Percentiles rank a stretch among this genome's conserved stretches.
Conservation (phyloP, 306 rosid species). For the Coriaria nepalensis region DNA sequence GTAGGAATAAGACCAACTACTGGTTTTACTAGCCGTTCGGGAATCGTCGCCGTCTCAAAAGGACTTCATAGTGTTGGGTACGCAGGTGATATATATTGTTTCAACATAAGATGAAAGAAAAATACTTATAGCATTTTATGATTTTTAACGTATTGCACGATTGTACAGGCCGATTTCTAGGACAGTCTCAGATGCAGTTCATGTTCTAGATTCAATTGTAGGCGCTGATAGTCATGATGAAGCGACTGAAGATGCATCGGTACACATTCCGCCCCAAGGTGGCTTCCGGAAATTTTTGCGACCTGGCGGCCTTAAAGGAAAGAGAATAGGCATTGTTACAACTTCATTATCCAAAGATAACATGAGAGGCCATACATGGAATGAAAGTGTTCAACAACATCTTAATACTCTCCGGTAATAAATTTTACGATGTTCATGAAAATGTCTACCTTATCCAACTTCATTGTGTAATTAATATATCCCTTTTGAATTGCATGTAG, state of each 20-base stretch:
- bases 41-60: constrained; percentile 43
- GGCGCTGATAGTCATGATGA: constrained; percentile 49
- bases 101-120: not conserved
- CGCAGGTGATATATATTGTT: not conserved
- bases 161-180: constrained; percentile 53
- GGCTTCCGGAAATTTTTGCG: constrained; percentile 46
- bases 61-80: constrained; percentile 59
- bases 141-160: not conserved
- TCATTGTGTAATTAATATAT: not conserved
- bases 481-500: too few relatives aligned
- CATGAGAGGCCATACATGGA: constrained; percentile 25
- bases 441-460: not conserved
- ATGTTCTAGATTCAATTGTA: constrained; percentile 55
- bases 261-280: constrained; percentile 43
- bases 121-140: not conserved
- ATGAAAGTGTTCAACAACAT: constrained; percentile 21
- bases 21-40: constrained; percentile 61
- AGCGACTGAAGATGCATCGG: constrained; percentile 33
- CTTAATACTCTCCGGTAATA: constrained; percentile 19
- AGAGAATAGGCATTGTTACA: constrained; percentile 28
- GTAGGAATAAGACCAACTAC: constrained; percentile 66
- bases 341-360: not conserved
- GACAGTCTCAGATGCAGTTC: constrained; percentile 64
- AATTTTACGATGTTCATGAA: too few relatives aligned
- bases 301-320: constrained; percentile 21